These are phyloP conservation scores for Artemisia annua DNA, from an alignment of 129 eudicot species.

Conservation along the genomic window DNA sequence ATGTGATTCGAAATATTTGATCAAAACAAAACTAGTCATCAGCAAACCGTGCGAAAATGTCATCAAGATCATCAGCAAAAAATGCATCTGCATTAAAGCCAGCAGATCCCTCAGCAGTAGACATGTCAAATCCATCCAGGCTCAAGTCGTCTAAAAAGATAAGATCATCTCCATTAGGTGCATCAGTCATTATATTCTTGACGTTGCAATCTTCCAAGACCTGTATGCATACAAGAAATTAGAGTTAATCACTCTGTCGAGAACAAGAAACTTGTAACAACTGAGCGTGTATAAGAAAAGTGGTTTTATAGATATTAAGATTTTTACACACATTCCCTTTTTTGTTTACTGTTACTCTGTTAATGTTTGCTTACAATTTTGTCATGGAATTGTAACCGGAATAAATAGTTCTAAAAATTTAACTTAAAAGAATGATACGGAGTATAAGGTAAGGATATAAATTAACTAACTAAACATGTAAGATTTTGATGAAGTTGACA, in stretches of 20 bases:
- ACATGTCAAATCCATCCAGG: neutral
- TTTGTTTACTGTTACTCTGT: too few relatives aligned
- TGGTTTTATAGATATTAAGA: neutral
- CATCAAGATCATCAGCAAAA: constrained; percentile 11
- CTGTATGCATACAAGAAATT: constrained; percentile 6
- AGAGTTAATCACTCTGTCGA: neutral
- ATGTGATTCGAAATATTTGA: neutral
- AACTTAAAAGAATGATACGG: too few relatives aligned
- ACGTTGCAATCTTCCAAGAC: constrained; percentile 16
- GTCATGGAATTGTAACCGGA: too few relatives aligned
- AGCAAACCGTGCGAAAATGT: neutral
- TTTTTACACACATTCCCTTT: neutral
- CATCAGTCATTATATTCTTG: constrained; percentile 1
- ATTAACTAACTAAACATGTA: neutral
- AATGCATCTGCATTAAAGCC: neutral
- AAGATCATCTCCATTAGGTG: neutral
- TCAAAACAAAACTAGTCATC: neutral
- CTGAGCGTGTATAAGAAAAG: neutral
- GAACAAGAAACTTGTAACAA: neutral
- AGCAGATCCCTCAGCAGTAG: neutral
- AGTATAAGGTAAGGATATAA: neutral
- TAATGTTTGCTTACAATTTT: too few relatives aligned
- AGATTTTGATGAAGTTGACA: neutral
- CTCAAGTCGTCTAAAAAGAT: constrained; percentile 17
- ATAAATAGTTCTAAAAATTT: too few relatives aligned